Evolutionary conservation across 345 rosid genomes (phyloP).

Genomic region (Populus nigra): DNA sequence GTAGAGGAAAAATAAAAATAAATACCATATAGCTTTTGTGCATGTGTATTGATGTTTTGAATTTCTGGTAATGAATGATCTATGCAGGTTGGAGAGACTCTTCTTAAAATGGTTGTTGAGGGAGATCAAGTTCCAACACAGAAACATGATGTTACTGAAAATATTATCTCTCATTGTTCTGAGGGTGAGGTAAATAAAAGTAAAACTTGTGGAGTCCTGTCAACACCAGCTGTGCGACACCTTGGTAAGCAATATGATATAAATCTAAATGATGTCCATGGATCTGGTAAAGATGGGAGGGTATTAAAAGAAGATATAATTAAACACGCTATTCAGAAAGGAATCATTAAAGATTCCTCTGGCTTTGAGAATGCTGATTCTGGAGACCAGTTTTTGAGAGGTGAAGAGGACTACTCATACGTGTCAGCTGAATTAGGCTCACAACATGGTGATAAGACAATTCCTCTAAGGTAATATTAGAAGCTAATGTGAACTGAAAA

Average conservation of each 20-base stretch:
- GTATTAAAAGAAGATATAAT: conserved; percentile 78
- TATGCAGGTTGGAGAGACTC: conserved; percentile 89
- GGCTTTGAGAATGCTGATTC: conserved; percentile 21
- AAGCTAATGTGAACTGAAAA: neutral
- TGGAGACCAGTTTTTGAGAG: conserved; percentile 24
- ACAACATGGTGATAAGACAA: conserved; percentile 46
- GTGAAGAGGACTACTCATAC: conserved; percentile 18
- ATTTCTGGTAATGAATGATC: neutral
- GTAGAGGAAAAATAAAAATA: too few species aligned
- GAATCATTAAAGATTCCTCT: conserved; percentile 34
- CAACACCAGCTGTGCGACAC: conserved; percentile 76
- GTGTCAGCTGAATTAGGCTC: conserved; percentile 25
- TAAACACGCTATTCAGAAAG: conserved; percentile 49
- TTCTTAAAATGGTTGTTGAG: conserved; percentile 61
- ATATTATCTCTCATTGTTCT: conserved; percentile 18
- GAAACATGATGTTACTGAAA: conserved; percentile 22
- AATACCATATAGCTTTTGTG: neutral
- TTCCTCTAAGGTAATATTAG: conserved; percentile 61
- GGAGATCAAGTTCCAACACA: conserved; percentile 33
- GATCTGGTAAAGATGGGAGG: conserved; percentile 75
- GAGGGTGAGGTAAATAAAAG: conserved; percentile 27
- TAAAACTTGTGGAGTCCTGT: conserved; percentile 45
- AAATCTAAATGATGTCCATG: conserved; percentile 52
- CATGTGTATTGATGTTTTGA: neutral
- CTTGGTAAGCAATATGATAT: conserved; percentile 77